Evolutionary conservation across 164 flowering plant genomes (phyloP).

Genomic region (Berberis thunbergii): DNA sequence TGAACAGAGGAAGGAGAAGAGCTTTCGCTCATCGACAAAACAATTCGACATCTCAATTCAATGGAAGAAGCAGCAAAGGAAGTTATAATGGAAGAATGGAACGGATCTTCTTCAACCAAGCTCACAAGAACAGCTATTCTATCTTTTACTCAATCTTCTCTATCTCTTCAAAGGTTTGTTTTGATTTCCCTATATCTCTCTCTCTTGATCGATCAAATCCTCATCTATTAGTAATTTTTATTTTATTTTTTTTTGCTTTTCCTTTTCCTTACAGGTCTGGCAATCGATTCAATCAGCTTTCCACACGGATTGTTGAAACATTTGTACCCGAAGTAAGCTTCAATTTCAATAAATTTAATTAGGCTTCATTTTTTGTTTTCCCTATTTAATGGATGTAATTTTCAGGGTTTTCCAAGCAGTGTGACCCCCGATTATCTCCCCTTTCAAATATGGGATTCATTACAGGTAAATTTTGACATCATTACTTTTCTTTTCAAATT

Average conservation of each 20-base stretch:
- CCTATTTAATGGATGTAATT: neutral
- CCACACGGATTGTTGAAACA: constrained; percentile 62
- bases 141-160: constrained; percentile 28
- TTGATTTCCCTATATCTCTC: neutral
- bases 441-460: constrained; percentile 89
- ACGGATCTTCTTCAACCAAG: constrained; percentile 61
- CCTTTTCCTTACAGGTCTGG: constrained; percentile 31
- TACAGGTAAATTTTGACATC: constrained; percentile 48
- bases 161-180: constrained; percentile 42
- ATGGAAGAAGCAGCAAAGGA: neutral
- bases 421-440: constrained; percentile 90
- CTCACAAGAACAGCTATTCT: constrained; percentile 67
- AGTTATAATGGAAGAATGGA: constrained; percentile 66
- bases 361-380: neutral
- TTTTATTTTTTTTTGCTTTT: neutral
- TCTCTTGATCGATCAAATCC: neutral
- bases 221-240: neutral
- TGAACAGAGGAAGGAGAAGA: no score
- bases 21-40: no score
- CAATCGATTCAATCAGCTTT: constrained; percentile 43
- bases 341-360: neutral
- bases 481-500: neutral
- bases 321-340: constrained; percentile 83
- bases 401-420: constrained; percentile 93
- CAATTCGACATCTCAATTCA: no score